Evolutionary conservation across 768 basidiomycete species (phyloP).

Genomic region (Auriscalpium orientale): DNA sequence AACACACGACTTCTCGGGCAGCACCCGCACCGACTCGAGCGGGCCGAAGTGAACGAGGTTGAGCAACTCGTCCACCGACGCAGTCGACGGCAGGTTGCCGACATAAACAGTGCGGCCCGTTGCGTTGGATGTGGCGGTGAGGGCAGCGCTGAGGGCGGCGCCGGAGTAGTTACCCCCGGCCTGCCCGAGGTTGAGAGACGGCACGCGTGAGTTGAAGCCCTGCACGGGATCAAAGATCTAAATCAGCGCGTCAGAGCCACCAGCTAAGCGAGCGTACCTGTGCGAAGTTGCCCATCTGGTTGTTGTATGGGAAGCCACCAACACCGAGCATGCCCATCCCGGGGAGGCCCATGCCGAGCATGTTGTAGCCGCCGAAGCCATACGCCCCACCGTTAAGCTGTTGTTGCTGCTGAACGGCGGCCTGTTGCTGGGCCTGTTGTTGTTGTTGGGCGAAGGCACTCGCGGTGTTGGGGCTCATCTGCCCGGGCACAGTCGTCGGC

Average conservation of each 20-base stretch:
- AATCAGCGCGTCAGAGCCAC: neutral
- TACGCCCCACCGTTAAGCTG: conserved; percentile 27
- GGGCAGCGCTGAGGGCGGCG: conserved; percentile 66
- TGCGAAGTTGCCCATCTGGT: conserved; percentile 62
- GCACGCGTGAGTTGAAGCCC: conserved; percentile 50
- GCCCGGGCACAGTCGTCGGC: conserved; percentile 36
- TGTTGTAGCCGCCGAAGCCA: conserved; percentile 61
- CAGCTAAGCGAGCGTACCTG: conserved; percentile 38
- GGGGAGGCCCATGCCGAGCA: conserved; percentile 77
- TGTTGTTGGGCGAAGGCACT: conserved; percentile 42
- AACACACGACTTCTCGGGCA: conserved; percentile 95
- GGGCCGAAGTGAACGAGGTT: conserved; percentile 98
- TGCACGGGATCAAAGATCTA: conserved; percentile 13
- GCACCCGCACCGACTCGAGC: conserved; percentile 87
- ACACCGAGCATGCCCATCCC: conserved; percentile 64
- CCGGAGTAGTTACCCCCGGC: conserved; percentile 73
- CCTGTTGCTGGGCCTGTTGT: conserved; percentile 32
- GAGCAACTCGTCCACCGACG: conserved; percentile 95
- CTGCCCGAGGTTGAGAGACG: conserved; percentile 57
- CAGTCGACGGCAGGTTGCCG: conserved; percentile 90
- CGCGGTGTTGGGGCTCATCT: conserved; percentile 63
- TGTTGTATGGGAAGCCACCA: conserved; percentile 60
- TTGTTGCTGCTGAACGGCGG: neutral
- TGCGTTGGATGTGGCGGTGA: conserved; percentile 47
- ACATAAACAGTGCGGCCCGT: conserved; percentile 93